A percentile compares a stretch with the other conserved stretches of the same genome.
These are phyloP conservation scores for Mortierella hygrophila DNA, from an alignment of 192 early-diverging fungal genomes.

Conservation along the genomic window DNA sequence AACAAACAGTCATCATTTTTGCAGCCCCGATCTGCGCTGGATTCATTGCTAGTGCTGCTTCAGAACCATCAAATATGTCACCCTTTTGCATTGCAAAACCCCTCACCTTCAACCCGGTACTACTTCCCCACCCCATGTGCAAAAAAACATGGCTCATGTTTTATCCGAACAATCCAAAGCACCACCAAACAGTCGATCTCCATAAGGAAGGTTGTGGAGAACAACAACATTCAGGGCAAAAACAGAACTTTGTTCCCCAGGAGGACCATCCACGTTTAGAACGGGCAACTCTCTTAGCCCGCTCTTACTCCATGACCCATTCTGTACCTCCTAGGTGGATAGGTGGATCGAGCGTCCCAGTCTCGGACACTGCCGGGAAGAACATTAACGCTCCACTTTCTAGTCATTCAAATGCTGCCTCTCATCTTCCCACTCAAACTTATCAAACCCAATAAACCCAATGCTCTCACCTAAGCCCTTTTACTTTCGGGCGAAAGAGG, in stretches of 20 bases:
- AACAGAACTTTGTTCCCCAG: neutral
- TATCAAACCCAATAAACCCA: neutral
- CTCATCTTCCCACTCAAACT: neutral
- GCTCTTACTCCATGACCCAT: neutral
- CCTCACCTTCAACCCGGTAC: neutral
- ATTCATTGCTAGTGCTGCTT: too few species aligned
- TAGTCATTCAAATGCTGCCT: neutral
- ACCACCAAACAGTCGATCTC: neutral
- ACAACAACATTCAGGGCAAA: neutral
- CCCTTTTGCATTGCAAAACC: too few species aligned
- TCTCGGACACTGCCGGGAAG: slow-evolving; percentile 15
- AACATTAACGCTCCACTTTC: neutral
- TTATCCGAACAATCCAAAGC: neutral
- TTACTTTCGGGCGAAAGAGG: neutral
- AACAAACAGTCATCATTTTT: slow-evolving; percentile 8
- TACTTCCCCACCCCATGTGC: neutral
- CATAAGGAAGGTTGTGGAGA: slow-evolving; percentile 7
- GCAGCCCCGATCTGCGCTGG: neutral
- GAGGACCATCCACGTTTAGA: neutral
- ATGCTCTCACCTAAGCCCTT: neutral
- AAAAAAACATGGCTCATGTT: neutral
- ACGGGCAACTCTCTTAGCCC: slow-evolving; percentile 15
- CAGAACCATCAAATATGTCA: too few species aligned
- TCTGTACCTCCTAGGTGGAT: neutral
- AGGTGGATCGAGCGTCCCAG: neutral